Evolutionary conservation across 768 basidiomycete genomes (phyloP).

Genomic region (Hypholoma sublateritium): DNA sequence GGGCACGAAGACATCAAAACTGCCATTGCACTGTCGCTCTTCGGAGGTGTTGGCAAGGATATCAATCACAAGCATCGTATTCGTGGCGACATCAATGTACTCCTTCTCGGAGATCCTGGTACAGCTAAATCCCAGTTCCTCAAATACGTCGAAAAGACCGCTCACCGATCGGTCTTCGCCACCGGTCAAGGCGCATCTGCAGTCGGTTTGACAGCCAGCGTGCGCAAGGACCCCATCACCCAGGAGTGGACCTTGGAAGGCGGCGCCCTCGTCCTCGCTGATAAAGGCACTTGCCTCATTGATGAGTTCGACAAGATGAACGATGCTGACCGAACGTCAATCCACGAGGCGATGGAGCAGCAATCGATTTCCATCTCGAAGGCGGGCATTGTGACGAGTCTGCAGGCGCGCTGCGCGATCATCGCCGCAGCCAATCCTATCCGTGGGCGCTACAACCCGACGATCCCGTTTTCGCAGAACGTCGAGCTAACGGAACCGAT

Average conservation of each 20-base stretch:
- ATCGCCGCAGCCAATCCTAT: slow-evolving; percentile 98
- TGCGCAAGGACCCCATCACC: slow-evolving; percentile 97
- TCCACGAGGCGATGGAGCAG: slow-evolving; percentile 99
- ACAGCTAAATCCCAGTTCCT: slow-evolving; percentile 99
- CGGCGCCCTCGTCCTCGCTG: slow-evolving; percentile 96
- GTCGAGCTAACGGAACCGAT: slow-evolving; percentile 99
- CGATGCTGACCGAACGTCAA: slow-evolving; percentile 94
- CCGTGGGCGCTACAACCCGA: slow-evolving; percentile 96
- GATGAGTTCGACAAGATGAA: slow-evolving; percentile 99
- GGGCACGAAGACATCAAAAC: slow-evolving; percentile 99
- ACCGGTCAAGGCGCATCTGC: slow-evolving; percentile 98
- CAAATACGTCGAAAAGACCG: slow-evolving; percentile 99
- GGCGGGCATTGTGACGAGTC: slow-evolving; percentile 96
- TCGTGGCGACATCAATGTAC: slow-evolving; percentile 96
- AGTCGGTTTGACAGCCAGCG: slow-evolving; percentile 97
- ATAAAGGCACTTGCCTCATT: slow-evolving; percentile 96
- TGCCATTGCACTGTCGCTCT: slow-evolving; percentile 91
- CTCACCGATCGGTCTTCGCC: slow-evolving; percentile 95
- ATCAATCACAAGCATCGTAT: slow-evolving; percentile 96
- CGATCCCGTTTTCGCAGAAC: slow-evolving; percentile 97
- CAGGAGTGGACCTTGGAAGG: slow-evolving; percentile 99
- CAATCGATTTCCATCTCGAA: slow-evolving; percentile 99
- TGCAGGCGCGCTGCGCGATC: slow-evolving; percentile 97
- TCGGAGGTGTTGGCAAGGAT: slow-evolving; percentile 92
- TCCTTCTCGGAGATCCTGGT: slow-evolving; percentile 95